phyloP scores from a whole-genome alignment of 257 asterid species.

The Leptodermis oblonga region DNA sequence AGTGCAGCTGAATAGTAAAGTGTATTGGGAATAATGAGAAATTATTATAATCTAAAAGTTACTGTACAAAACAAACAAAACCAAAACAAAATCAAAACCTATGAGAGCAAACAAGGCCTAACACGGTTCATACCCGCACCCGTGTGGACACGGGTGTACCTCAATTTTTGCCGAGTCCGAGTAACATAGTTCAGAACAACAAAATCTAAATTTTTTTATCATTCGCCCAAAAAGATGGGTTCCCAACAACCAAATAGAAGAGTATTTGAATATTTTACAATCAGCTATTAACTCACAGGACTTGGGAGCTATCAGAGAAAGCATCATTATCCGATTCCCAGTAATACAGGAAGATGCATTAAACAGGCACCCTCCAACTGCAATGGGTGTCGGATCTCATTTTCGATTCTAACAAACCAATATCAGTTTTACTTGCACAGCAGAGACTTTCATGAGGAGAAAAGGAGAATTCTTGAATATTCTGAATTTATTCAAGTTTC shows the following conservation, averaged over 20 bases:
- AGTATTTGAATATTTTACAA: neutral
- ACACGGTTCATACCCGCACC: no score
- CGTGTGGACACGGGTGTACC: no score
- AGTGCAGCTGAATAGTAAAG: no score
- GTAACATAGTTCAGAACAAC: no score
- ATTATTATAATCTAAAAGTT: no score
- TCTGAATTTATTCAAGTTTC: neutral
- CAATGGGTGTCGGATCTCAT: neutral
- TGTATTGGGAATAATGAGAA: no score
- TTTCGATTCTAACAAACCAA: neutral
- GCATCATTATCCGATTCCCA: neutral
- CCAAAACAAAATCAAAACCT: no score
- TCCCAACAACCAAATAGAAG: neutral
- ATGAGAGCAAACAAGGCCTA: no score
- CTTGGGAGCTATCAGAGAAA: conserved; percentile 2
- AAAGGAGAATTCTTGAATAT: neutral
- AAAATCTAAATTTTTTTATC: neutral
- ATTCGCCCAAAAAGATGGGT: neutral
- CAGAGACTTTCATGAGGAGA: neutral
- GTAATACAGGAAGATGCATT: neutral
- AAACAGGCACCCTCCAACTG: neutral
- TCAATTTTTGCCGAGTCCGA: no score
- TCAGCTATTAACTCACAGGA: neutral
- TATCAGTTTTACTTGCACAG: neutral
- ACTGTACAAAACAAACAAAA: no score